These are phyloP conservation scores for Biscogniauxia sp. DNA, from an alignment of 2,329 filamentous ascomycete genomes.

Conservation along the genomic window DNA sequence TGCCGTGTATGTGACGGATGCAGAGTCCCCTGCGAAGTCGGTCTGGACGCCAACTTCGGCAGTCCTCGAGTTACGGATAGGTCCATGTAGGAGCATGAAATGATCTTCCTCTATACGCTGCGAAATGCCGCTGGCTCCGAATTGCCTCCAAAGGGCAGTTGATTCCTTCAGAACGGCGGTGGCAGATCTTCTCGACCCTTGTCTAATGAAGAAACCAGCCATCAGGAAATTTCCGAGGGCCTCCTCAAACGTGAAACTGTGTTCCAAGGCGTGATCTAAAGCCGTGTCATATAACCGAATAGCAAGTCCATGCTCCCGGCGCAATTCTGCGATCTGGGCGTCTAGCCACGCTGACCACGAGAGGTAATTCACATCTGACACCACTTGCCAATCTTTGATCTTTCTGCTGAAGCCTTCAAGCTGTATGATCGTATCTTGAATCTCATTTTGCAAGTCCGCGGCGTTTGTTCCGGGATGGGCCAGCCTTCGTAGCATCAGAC, in stretches of 20 bases:
- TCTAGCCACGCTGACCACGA: conserved; percentile 66
- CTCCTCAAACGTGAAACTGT: conserved; percentile 68
- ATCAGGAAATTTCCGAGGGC: conserved; percentile 72
- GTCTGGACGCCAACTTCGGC: conserved; percentile 68
- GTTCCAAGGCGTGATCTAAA: conserved; percentile 67
- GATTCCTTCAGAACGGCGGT: conserved; percentile 67
- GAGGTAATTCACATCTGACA: conserved; percentile 70
- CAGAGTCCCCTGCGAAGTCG: conserved; percentile 60
- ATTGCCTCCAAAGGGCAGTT: conserved; percentile 64
- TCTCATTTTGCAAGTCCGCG: conserved; percentile 42
- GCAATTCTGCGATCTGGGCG: conserved; percentile 66
- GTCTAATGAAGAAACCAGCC: conserved; percentile 66
- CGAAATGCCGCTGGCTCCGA: conserved; percentile 68
- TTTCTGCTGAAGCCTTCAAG: conserved; percentile 56
- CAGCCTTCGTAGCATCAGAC: conserved; percentile 47
- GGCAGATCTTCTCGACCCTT: conserved; percentile 64
- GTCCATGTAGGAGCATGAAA: conserved; percentile 63
- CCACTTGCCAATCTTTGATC: conserved; percentile 61
- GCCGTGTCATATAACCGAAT: conserved; percentile 67
- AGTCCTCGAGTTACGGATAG: conserved; percentile 55
- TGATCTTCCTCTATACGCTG: conserved; percentile 67
- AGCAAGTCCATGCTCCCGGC: conserved; percentile 53
- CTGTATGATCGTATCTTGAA: conserved; percentile 49
- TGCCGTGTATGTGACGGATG: conserved; percentile 50
- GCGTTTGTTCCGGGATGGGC: conserved; percentile 45